Evolutionary conservation across 2,329 filamentous ascomycete species (phyloP).

Genomic region (Pyrenophora tritici-repentis): DNA sequence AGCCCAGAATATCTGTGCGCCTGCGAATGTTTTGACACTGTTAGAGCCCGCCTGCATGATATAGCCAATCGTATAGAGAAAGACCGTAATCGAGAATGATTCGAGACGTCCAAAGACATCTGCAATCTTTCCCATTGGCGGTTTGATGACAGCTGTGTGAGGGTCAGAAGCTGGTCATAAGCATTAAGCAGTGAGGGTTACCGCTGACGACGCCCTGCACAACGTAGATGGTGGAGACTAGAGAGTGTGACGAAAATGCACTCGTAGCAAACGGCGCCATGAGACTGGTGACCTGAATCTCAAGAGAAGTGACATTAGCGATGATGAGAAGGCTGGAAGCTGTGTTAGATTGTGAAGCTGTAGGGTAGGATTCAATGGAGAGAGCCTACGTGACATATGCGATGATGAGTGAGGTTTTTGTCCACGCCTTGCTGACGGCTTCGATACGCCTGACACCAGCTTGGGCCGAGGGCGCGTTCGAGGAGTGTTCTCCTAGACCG

Average conservation of each 20-base stretch:
- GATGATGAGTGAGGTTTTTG: slow-evolving; percentile 51
- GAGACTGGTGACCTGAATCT: slow-evolving; percentile 66
- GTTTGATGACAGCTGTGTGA: slow-evolving; percentile 59
- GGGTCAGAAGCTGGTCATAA: neutral
- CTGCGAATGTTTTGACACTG: slow-evolving; percentile 58
- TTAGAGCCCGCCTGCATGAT: slow-evolving; percentile 61
- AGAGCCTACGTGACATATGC: slow-evolving; percentile 51
- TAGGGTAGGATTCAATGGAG: neutral
- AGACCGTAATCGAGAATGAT: slow-evolving; percentile 60
- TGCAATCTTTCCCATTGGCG: slow-evolving; percentile 65
- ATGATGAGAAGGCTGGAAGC: slow-evolving; percentile 55
- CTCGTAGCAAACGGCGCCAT: slow-evolving; percentile 69
- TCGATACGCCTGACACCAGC: slow-evolving; percentile 56
- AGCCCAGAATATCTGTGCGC: slow-evolving; percentile 65
- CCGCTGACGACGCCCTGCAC: slow-evolving; percentile 65
- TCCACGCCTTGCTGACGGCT: slow-evolving; percentile 56
- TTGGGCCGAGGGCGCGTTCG: slow-evolving; percentile 36
- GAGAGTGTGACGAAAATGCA: slow-evolving; percentile 66
- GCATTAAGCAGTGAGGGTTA: slow-evolving; percentile 4
- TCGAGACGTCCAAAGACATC: slow-evolving; percentile 67
- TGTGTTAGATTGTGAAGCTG: slow-evolving; percentile 15
- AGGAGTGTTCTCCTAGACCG: slow-evolving; percentile 13
- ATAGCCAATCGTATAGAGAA: slow-evolving; percentile 62
- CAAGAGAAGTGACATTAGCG: slow-evolving; percentile 69
- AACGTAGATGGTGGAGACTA: slow-evolving; percentile 68